These are phyloP conservation scores for Scheffersomyces parashehatae DNA, from an alignment of 1,139 yeast species.

Conservation along the genomic window DNA sequence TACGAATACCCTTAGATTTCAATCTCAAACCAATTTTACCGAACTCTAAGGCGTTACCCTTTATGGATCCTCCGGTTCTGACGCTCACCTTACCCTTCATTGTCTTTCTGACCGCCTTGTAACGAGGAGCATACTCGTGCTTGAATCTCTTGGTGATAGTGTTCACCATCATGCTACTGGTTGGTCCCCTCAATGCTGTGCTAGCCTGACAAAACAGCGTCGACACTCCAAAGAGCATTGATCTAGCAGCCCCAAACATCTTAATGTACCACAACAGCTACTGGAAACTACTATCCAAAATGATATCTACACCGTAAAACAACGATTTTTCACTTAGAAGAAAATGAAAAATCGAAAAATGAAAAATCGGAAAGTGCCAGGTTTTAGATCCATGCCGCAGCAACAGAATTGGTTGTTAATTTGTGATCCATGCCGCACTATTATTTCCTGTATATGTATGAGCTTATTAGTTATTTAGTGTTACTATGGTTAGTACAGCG, in stretches of 20 bases:
- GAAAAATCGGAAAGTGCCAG: too few relatives aligned
- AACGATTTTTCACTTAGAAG: too few relatives aligned
- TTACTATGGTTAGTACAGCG: too few relatives aligned
- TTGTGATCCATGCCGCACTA: too few relatives aligned
- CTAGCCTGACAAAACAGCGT: not conserved
- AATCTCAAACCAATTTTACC: constrained; percentile 89
- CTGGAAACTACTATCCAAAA: too few relatives aligned
- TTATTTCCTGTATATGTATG: too few relatives aligned
- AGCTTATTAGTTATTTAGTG: too few relatives aligned
- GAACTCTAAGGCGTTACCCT: constrained; percentile 78
- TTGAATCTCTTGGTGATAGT: constrained; percentile 46
- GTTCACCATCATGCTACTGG: not conserved
- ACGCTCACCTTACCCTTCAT: constrained; percentile 95
- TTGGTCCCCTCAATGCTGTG: not conserved
- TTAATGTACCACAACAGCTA: not conserved
- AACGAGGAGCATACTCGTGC: constrained; percentile 89
- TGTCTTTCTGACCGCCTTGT: constrained; percentile 70
- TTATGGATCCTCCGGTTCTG: constrained; percentile 90
- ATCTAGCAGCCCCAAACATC: constrained; percentile 9
- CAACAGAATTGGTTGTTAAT: too few relatives aligned
- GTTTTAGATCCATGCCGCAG: too few relatives aligned
- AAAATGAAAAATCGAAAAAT: too few relatives aligned
- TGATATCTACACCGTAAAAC: too few relatives aligned
- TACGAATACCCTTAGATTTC: constrained; percentile 80
- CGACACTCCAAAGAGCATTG: constrained; percentile 5